Conservation (phyloP, 495 filamentous ascomycete genomes). For the Penicillium coprophilum region DNA sequence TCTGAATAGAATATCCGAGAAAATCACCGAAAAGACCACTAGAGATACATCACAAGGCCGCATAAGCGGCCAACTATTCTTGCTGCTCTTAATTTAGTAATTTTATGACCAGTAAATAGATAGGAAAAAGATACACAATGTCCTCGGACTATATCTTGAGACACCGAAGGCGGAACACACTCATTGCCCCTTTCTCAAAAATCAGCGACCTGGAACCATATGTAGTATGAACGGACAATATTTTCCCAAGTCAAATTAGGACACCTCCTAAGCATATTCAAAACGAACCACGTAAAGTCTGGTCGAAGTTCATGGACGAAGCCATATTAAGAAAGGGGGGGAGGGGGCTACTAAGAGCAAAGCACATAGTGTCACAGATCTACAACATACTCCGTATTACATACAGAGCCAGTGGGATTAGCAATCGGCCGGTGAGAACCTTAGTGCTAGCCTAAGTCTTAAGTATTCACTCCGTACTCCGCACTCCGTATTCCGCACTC, state of each 20-base stretch:
- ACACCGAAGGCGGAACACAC: neutral
- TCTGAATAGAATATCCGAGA: no score
- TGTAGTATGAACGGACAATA: neutral
- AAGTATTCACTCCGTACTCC: no score
- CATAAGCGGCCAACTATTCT: no score
- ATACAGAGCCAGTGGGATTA: neutral
- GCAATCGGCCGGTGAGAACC: conserved; percentile 9
- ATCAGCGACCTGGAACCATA: neutral
- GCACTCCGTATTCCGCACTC: no score
- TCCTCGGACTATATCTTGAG: neutral
- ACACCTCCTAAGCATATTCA: neutral
- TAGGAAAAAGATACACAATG: neutral
- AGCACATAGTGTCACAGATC: conserved; percentile 6
- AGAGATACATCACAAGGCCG: no score
- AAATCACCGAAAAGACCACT: no score
- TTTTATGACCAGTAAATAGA: neutral
- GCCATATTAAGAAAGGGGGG: neutral
- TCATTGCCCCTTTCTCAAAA: neutral
- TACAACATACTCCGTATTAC: neutral
- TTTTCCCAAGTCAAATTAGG: neutral
- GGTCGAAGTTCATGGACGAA: neutral
- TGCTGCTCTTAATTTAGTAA: neutral
- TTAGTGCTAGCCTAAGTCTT: conserved; percentile 9
- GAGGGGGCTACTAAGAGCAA: neutral
- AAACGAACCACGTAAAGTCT: neutral